These are phyloP conservation scores for Geotrichum klebahnii DNA, from an alignment of 1,139 yeast genomes.

Conservation along the genomic window DNA sequence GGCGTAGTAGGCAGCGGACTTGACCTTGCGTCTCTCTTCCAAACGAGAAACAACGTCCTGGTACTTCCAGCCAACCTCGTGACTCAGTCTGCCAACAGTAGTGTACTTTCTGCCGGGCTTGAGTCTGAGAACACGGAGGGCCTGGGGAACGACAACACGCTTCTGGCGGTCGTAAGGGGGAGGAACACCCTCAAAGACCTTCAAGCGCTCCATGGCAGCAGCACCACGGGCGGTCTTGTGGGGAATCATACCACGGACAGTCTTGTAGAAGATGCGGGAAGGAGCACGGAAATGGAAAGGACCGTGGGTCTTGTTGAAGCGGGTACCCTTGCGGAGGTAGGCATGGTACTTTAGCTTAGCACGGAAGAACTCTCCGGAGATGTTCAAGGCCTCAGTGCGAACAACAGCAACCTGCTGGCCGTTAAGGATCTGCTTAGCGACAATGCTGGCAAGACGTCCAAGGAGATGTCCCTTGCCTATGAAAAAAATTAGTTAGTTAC, in stretches of 20 bases:
- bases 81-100: conserved; percentile 92
- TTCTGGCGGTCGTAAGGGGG: conserved; percentile 99
- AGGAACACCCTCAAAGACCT: conserved; percentile 99
- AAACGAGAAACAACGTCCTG: conserved; percentile 95
- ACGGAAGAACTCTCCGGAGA: conserved; percentile 99
- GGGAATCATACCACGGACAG: conserved; percentile 98
- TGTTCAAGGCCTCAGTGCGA: conserved; percentile 97
- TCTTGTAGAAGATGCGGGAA: conserved; percentile 98
- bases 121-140: conserved; percentile 97
- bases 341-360: conserved; percentile 99
- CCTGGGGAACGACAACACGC: conserved; percentile 99
- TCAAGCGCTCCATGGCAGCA: conserved; percentile 98
- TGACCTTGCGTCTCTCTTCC: conserved; percentile 99
- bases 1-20: conserved; percentile 98
- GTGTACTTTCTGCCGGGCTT: conserved; percentile 99
- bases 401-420: conserved; percentile 98
- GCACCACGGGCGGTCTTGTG: conserved; percentile 99
- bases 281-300: conserved; percentile 99
- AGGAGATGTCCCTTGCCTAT: conserved; percentile 94
- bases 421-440: conserved; percentile 96
- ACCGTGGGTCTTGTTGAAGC: conserved; percentile 98
- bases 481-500: not conserved
- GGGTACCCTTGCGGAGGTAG: conserved; percentile 98
- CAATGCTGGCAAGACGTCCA: conserved; percentile 99
- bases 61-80: conserved; percentile 99